A percentile compares a stretch with the other conserved stretches of the same genome.
These are phyloP conservation scores for Hortaea sp. DNA, from an alignment of 2,329 filamentous ascomycete genomes.

Conservation along the genomic window DNA sequence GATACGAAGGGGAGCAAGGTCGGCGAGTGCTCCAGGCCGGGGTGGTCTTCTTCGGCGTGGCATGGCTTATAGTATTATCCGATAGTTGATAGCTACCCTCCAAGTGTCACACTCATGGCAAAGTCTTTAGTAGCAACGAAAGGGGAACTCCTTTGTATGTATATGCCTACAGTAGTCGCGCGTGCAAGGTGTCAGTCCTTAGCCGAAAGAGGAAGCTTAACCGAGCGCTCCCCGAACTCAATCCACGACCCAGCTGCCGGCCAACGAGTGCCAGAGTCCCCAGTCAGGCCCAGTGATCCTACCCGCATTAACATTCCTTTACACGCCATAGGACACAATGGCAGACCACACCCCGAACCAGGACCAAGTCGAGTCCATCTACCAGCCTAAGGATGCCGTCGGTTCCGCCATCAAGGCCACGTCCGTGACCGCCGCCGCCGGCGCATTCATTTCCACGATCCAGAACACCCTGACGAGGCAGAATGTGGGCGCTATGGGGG, in stretches of 20 bases:
- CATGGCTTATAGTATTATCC: conserved; percentile 25
- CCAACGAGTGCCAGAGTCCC: too few species aligned
- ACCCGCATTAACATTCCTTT: not conserved
- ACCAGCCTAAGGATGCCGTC: conserved; percentile 67
- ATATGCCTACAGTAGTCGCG: too few species aligned
- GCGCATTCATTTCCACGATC: conserved; percentile 63
- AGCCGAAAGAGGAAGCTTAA: too few species aligned
- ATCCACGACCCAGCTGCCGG: too few species aligned
- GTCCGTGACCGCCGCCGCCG: conserved; percentile 55
- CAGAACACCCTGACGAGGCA: conserved; percentile 78
- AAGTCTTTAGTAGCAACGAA: too few species aligned
- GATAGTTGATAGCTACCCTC: too few species aligned
- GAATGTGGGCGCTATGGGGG: conserved; percentile 70
- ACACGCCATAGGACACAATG: conserved; percentile 32
- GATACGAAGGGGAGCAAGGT: conserved; percentile 58
- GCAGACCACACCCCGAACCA: conserved; percentile 26
- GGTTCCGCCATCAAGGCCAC: conserved; percentile 54
- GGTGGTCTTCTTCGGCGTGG: conserved; percentile 51
- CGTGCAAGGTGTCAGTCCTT: too few species aligned
- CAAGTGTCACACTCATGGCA: too few species aligned
- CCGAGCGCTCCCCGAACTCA: too few species aligned
- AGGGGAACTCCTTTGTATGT: too few species aligned
- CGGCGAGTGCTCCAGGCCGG: conserved; percentile 54
- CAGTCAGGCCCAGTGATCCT: not conserved
- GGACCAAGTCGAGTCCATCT: conserved; percentile 39